Evolutionary conservation across 495 filamentous ascomycete species (phyloP), one percentile per base, ranked within the genome.

Genomic region (Neurospora sp.): DNA sequence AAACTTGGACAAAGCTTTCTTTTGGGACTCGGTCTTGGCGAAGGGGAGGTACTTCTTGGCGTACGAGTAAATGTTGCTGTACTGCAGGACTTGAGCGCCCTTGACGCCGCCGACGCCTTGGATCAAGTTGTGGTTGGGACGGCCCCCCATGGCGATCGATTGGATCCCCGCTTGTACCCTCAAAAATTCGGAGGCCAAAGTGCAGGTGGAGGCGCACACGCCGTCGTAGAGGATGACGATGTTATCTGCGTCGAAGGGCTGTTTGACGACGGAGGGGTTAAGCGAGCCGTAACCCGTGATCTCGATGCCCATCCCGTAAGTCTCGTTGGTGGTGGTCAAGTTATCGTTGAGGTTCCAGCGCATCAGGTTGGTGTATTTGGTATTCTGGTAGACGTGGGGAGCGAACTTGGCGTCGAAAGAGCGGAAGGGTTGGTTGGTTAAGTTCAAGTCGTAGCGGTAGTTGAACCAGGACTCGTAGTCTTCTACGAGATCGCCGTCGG

Each of bases 101-200:
- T 89, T 90, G 10, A 88, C 83, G 69, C 89, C 89, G 16, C 88
- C 88, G n/a, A 89, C 82, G 20, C 82, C 86, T 81, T 90, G 89
- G 78, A 90, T 90, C 18, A 80, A 78, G 16, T 81, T 81, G 8
- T 80, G 76, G 69, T 77, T 77, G 4, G 87, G 85, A 11, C 88
- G 84, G 20, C 89, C 89, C 20, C 89, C 89, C 71, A 89, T 82
- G 12, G 86, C 83, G 70, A 90, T 84, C 16, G 84, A 85, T 74
- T 86, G 86, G 5, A 91, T 85, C 35, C 83, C 84, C 12, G 76
- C 87, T 77, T 87, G 83, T 66, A 84, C 78, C 5, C 85, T 84
- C 82, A 90, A 84, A 20, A 89, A 81, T 72, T 89, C 85, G 31
- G 82, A 79, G 76, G 90, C 89, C 74, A 89, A 82, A 8, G 85